These are phyloP conservation scores for Magnolia changhungtana DNA, from an alignment of 164 flowering plant species.

Conservation along the genomic window DNA sequence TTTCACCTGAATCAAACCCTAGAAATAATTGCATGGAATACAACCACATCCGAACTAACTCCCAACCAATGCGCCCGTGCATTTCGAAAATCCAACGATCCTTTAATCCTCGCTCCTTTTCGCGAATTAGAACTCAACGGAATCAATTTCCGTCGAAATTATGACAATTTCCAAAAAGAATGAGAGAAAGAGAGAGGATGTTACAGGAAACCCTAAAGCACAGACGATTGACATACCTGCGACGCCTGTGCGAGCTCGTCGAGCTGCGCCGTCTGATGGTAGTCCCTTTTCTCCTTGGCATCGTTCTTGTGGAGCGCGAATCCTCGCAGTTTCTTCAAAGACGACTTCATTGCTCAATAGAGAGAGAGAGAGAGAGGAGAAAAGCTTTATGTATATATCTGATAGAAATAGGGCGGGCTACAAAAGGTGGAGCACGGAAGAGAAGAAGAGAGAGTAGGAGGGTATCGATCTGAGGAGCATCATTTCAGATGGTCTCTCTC, in stretches of 20 bases:
- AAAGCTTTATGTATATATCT: not conserved
- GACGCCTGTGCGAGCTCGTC: slow-evolving; percentile 82
- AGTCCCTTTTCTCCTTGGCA: slow-evolving; percentile 48
- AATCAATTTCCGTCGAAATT: not conserved
- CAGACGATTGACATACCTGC: slow-evolving; percentile 38
- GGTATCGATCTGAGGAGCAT: not conserved
- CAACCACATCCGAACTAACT: not conserved
- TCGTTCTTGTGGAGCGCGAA: slow-evolving; percentile 57
- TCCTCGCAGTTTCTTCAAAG: slow-evolving; percentile 60
- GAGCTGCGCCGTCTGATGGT: slow-evolving; percentile 38
- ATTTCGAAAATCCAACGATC: not conserved
- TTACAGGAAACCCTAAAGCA: not conserved
- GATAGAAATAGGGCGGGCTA: not conserved
- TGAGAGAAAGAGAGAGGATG: not conserved
- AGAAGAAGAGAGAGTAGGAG: not conserved
- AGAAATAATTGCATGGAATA: not conserved
- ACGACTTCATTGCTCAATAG: slow-evolving; percentile 53
- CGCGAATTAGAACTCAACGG: not conserved
- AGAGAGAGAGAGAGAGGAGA: not conserved
- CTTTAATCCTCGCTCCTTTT: too few species aligned
- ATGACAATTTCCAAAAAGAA: not conserved
- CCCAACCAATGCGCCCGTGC: not conserved
- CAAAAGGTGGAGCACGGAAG: not conserved
- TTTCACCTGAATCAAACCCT: not conserved
- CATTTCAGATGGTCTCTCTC: not conserved